Evolutionary conservation across 2,329 filamentous ascomycete species (phyloP).

Genomic region (Curvularia verruculosa): DNA sequence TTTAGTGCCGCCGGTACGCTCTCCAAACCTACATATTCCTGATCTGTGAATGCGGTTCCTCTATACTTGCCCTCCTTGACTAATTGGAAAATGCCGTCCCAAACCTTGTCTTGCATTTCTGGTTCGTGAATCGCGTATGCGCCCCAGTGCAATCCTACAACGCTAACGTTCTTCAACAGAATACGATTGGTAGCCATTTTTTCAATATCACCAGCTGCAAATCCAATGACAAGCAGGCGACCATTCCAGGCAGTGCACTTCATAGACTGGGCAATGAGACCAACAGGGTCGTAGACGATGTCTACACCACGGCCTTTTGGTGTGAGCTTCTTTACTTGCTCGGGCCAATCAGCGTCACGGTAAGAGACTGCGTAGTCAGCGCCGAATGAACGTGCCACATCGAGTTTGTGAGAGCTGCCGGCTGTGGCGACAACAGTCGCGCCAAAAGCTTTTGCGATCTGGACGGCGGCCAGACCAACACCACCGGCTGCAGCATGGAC

Average conservation of each 20-base stretch:
- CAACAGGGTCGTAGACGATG: conserved; percentile 94
- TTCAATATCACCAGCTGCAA: conserved; percentile 85
- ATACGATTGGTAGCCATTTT: conserved; percentile 93
- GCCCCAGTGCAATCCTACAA: conserved; percentile 93
- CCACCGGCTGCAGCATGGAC: conserved; percentile 93
- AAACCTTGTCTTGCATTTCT: conserved; percentile 73
- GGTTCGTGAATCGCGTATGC: conserved; percentile 77
- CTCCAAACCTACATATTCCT: conserved; percentile 82
- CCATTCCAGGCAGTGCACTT: conserved; percentile 96
- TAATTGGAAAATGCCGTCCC: conserved; percentile 80
- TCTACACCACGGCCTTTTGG: conserved; percentile 78
- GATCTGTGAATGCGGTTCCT: conserved; percentile 82
- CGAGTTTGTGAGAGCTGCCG: conserved; percentile 77
- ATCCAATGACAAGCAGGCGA: conserved; percentile 84
- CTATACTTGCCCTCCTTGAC: conserved; percentile 79
- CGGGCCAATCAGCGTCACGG: conserved; percentile 65
- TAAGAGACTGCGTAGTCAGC: conserved; percentile 87
- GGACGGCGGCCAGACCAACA: conserved; percentile 88
- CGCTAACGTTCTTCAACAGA: conserved; percentile 87
- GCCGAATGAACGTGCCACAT: conserved; percentile 78
- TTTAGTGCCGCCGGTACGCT: conserved; percentile 76
- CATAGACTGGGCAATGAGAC: conserved; percentile 82
- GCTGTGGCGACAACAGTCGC: conserved; percentile 94
- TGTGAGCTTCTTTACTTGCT: conserved; percentile 77
- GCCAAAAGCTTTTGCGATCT: conserved; percentile 90